phyloP scores from a whole-genome alignment of 2,329 filamentous ascomycete genomes.

The Zarea fungicola region DNA sequence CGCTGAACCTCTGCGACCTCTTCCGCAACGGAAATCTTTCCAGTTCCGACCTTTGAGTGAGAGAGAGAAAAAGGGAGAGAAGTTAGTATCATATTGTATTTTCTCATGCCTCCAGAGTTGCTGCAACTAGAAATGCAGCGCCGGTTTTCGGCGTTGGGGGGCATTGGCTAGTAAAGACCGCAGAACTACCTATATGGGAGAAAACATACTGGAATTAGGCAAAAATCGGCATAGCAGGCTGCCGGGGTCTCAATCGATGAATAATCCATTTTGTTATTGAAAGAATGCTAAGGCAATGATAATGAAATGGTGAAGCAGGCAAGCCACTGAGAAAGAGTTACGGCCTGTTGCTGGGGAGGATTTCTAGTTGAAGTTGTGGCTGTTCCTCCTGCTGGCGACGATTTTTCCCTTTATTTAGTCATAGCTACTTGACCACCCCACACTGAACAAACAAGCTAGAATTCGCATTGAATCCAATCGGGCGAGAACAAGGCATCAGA shows the following conservation, averaged over 20 bases:
- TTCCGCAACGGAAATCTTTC: slow-evolving; percentile 66
- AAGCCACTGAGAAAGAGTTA: no score
- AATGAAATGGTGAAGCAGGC: neutral
- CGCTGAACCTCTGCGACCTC: slow-evolving; percentile 88
- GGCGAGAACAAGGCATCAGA: neutral
- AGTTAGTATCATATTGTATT: no score
- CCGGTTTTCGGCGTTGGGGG: neutral
- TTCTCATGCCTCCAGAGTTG: no score
- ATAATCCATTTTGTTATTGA: slow-evolving; percentile 31
- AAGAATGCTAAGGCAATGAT: neutral
- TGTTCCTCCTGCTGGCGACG: no score
- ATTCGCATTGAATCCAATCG: no score
- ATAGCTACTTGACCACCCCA: no score
- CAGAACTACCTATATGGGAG: neutral
- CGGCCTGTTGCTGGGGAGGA: no score
- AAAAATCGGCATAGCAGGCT: slow-evolving; percentile 83
- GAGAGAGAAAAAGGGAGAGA: neutral
- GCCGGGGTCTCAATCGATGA: slow-evolving; percentile 57
- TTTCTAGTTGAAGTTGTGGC: no score
- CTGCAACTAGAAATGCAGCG: no score
- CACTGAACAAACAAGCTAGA: no score
- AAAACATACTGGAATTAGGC: slow-evolving; percentile 68
- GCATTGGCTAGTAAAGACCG: neutral
- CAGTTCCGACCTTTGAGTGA: slow-evolving; percentile 65
- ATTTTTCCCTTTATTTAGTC: no score